Evolutionary conservation across 2,329 filamentous ascomycete genomes (phyloP), one percentile per base, ranked within the genome.

Genomic region (Xenoacremonium recifei): DNA sequence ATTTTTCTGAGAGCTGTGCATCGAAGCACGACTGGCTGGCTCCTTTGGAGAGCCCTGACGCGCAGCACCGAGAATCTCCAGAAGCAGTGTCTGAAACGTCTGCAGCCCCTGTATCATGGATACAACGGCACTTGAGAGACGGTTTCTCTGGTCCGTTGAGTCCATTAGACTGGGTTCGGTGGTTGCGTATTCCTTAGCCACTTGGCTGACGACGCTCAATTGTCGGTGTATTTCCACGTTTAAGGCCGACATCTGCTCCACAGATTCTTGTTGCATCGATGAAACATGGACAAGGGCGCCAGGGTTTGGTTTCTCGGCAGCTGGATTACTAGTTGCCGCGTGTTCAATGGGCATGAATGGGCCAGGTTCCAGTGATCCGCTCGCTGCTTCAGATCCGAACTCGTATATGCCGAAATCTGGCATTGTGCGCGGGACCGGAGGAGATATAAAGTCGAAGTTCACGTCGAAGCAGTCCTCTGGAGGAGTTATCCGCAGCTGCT

Each of bases 41-140:
- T 27, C 23, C 13, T 27, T 27, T 9, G 9, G 23, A 27, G 23
- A 27, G 13, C 13, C 13, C 23, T 27, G 23, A 13, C 23, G 9
- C 16, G 17, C 6, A 35, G 32, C 4, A 19, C 32, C 19, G 16
- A 35, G 32, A 18, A 35, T 35, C 32, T 35, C 32, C 5, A 35
- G 15, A 19, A 35, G 32, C 32, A 35, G 32, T 20, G 10, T n/a
- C 16, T 35, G 32, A 20, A 19, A 35, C 21, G 32, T 35, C n/a
- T 35, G 32, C 12, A 35, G 11, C 16, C 32, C 32, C 12, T 35
- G 32, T 7, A 35, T 35, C 32, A 35, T 35, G 32, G 17, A 35
- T 11, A 35, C 32, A 20, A 35, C 32, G 17, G 17, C 32, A 27
- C 23, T 9, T n/a, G 15, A 35, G 32, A 35, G 32, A 35, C 15